Percentiles rank a stretch among this genome's conserved stretches.
Evolutionary conservation across 805 yeast species (phyloP).

Genomic region (Saturnispora gosingensis): DNA sequence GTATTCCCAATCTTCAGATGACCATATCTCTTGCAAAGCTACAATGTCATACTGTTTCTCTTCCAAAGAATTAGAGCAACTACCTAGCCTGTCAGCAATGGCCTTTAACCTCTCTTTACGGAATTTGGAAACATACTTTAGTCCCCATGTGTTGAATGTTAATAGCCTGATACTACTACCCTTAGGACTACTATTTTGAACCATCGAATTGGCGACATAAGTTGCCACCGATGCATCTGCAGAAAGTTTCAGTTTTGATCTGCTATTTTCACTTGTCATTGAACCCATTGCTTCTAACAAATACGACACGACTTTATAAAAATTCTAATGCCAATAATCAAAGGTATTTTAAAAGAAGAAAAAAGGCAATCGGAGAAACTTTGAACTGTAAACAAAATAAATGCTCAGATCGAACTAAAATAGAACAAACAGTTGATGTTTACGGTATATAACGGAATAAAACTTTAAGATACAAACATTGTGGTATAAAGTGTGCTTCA

Average conservation of each 20-base stretch:
- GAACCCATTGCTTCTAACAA: neutral
- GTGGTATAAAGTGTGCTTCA: neutral
- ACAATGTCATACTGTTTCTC: conserved; percentile 61
- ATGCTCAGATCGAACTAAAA: neutral
- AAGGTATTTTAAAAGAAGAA: neutral
- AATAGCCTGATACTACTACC: conserved; percentile 36
- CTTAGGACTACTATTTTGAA: neutral
- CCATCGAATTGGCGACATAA: neutral
- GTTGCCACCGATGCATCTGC: neutral
- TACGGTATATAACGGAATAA: neutral
- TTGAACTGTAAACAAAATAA: neutral
- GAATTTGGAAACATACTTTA: conserved; percentile 70
- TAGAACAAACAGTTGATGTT: neutral
- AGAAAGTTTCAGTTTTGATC: neutral
- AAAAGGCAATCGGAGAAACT: neutral
- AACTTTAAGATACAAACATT: neutral
- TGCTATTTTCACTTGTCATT: neutral
- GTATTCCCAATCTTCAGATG: conserved; percentile 70
- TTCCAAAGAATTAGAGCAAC: conserved; percentile 11
- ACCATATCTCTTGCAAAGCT: conserved; percentile 96
- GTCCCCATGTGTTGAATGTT: conserved; percentile 83
- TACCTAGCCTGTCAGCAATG: conserved; percentile 57
- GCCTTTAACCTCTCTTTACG: conserved; percentile 59
- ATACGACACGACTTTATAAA: neutral
- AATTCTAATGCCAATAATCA: neutral